A percentile compares a stretch with the other conserved stretches of the same genome.
phyloP scores from a whole-genome alignment of 106 monocot species.

The Apostasia ramifera region DNA sequence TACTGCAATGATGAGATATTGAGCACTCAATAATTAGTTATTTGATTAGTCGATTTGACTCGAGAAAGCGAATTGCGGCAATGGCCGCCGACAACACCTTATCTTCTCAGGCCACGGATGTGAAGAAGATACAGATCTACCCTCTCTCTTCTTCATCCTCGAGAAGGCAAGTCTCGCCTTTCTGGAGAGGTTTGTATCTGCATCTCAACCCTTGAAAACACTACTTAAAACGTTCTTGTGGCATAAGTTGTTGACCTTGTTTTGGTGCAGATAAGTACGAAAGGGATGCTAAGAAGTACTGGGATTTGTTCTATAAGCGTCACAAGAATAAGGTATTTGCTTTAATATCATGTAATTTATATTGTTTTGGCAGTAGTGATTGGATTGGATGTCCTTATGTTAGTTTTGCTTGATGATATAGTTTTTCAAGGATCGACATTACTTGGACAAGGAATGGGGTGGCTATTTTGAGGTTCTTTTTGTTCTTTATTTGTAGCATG shows the following conservation, averaged over 20 bases:
- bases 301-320: constrained; percentile 92
- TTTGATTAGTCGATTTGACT: too few species aligned
- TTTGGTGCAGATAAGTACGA: constrained; percentile 84
- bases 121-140: constrained; percentile 65
- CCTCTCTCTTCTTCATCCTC: constrained; percentile 40
- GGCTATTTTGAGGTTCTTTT: constrained; percentile 52
- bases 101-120: constrained; percentile 19
- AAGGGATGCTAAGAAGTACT: constrained; percentile 85
- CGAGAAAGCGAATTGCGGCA: not conserved
- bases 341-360: not conserved
- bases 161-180: constrained; percentile 74
- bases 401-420: constrained; percentile 12
- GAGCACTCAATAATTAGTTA: too few species aligned
- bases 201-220: not conserved
- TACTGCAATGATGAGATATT: too few species aligned
- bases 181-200: constrained; percentile 61
- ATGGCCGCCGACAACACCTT: constrained; percentile 1
- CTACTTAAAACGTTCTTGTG: not conserved
- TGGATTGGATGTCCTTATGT: not conserved
- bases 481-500: not conserved
- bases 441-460: constrained; percentile 98
- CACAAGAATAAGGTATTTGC: constrained; percentile 72
- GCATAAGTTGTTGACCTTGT: not conserved
- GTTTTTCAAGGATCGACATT: constrained; percentile 99
- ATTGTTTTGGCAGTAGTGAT: not conserved